Percentiles rank a stretch among this genome's conserved stretches.
Conservation (phyloP, 257 asterid genomes). For the Coffea eugenioides region DNA sequence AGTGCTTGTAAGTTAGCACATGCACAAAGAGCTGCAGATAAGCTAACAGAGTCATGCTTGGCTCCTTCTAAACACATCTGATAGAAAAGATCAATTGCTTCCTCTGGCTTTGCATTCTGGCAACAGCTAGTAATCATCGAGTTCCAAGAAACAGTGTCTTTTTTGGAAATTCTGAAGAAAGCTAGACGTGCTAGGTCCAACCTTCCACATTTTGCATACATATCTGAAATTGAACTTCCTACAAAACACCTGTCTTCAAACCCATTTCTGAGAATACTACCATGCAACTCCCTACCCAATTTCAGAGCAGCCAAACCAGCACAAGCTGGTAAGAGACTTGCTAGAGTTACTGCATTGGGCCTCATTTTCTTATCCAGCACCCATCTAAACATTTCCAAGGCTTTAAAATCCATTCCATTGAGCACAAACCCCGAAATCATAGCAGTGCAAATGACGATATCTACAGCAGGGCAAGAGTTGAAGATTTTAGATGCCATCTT, state of each 20-base stretch:
- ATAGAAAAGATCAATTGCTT: slow-evolving; percentile 59
- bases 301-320: slow-evolving; percentile 57
- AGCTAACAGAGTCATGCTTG: slow-evolving; percentile 63
- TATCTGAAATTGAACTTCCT: slow-evolving; percentile 75
- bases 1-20: slow-evolving; percentile 66
- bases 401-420: slow-evolving; percentile 67
- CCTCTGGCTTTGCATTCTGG: slow-evolving; percentile 73
- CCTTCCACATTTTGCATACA: slow-evolving; percentile 89
- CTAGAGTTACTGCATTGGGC: slow-evolving; percentile 85
- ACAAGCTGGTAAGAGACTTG: slow-evolving; percentile 86
- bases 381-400: slow-evolving; percentile 55
- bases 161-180: slow-evolving; percentile 49
- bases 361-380: slow-evolving; percentile 48
- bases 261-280: slow-evolving; percentile 47
- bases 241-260: slow-evolving; percentile 59
- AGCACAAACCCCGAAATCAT: slow-evolving; percentile 83
- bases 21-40: slow-evolving; percentile 82
- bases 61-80: slow-evolving; percentile 63
- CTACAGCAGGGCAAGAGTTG: slow-evolving; percentile 44
- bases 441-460: slow-evolving; percentile 71
- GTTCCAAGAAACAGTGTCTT: slow-evolving; percentile 82
- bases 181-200: slow-evolving; percentile 58
- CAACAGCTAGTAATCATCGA: slow-evolving; percentile 65
- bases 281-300: slow-evolving; percentile 76
- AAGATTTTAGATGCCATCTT: slow-evolving; percentile 56